phyloP scores from a whole-genome alignment of 164 flowering plant species.

The grape (Vitis vinifera) region DNA sequence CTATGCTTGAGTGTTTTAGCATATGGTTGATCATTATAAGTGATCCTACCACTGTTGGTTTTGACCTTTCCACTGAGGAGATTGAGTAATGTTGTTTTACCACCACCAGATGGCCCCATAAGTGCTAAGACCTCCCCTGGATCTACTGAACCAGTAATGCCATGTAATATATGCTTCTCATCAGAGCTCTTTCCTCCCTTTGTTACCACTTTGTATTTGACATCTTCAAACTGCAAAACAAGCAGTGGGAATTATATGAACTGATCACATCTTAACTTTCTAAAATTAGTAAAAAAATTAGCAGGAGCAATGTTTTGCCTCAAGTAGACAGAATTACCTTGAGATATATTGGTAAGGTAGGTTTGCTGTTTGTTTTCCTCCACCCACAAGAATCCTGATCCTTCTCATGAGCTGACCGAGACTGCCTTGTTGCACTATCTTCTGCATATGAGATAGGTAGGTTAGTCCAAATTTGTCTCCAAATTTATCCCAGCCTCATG shows the following conservation, averaged over 20 bases:
- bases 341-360: slow-evolving; percentile 25
- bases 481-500: no score
- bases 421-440: not conserved
- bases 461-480: no score
- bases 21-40: slow-evolving; percentile 31
- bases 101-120: slow-evolving; percentile 48
- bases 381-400: slow-evolving; percentile 3
- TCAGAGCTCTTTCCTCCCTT: slow-evolving; percentile 8
- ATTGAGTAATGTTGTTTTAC: slow-evolving; percentile 41
- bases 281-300: not conserved
- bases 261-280: no score
- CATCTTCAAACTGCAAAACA: slow-evolving; percentile 26
- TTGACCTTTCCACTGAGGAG: slow-evolving; percentile 31
- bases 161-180: slow-evolving; percentile 24
- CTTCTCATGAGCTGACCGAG: slow-evolving; percentile 11
- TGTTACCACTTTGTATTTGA: slow-evolving; percentile 22
- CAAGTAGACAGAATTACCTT: slow-evolving; percentile 11
- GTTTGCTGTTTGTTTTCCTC: slow-evolving; percentile 15
- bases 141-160: slow-evolving; percentile 28
- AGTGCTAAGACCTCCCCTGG: slow-evolving; percentile 43
- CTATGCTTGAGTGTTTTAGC: slow-evolving; percentile 27
- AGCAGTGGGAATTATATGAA: not conserved
- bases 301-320: not conserved
- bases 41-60: slow-evolving; percentile 20
- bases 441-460: not conserved